phyloP scores from a whole-genome alignment of 768 basidiomycete genomes.

The Lanmaoa rubissima region DNA sequence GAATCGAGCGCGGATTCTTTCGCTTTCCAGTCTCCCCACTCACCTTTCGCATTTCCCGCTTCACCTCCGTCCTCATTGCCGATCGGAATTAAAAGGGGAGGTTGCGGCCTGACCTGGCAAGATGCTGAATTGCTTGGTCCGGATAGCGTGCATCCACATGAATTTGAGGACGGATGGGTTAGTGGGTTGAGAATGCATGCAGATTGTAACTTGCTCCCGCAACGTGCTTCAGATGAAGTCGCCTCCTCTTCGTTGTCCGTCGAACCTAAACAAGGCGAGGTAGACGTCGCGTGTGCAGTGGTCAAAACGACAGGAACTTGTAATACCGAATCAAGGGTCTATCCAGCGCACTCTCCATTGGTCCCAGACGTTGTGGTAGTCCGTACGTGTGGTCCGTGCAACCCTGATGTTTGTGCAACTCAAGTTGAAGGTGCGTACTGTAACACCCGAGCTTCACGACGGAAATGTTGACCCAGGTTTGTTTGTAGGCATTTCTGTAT shows the following conservation, averaged over 20 bases:
- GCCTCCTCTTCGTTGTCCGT: neutral
- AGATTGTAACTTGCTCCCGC: conserved; percentile 8
- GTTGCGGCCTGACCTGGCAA: conserved; percentile 37
- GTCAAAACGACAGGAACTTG: conserved; percentile 6
- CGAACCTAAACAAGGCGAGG: conserved; percentile 1
- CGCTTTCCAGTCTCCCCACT: conserved; percentile 12
- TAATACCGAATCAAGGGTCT: conserved; percentile 1
- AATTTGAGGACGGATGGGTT: conserved; percentile 41
- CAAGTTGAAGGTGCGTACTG: conserved; percentile 63
- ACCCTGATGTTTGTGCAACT: conserved; percentile 61
- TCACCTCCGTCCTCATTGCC: conserved; percentile 12
- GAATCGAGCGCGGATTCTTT: conserved; percentile 17
- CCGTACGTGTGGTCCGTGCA: conserved; percentile 61
- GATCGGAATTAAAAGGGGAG: conserved; percentile 2
- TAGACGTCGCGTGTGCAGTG: neutral
- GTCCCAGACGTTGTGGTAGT: conserved; percentile 47
- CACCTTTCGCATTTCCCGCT: conserved; percentile 10
- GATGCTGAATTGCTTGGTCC: conserved; percentile 47
- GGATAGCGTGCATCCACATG: conserved; percentile 41
- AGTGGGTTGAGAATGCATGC: conserved; percentile 12
- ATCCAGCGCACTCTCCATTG: neutral
- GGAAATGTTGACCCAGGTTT: conserved; percentile 9
- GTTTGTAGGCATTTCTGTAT: conserved; percentile 64
- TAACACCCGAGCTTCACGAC: neutral
- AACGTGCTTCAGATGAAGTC: conserved; percentile 1